Conservation (phyloP, 2,329 filamentous ascomycete species). For the Alternaria sp. region DNA sequence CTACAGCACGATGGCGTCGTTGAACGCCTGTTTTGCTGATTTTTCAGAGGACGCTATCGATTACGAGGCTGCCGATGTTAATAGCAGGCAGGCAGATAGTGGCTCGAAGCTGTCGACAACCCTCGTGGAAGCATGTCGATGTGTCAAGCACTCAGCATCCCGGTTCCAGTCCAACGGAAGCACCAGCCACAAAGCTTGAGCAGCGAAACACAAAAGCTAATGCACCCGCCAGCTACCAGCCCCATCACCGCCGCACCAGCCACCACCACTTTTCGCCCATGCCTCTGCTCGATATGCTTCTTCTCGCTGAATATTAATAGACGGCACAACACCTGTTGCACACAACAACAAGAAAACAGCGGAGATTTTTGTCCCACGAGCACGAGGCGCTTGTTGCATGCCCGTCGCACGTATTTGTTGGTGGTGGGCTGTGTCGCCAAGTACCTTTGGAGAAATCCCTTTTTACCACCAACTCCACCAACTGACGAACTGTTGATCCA, state of each 20-base stretch:
- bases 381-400: no score
- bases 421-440: not conserved
- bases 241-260: slow-evolving; percentile 5
- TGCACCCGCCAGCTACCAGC: slow-evolving; percentile 2
- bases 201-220: not conserved
- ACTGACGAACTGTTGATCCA: not conserved
- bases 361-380: not conserved
- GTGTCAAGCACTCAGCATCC: not conserved
- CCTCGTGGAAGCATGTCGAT: not conserved
- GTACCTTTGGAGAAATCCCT: not conserved
- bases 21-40: not conserved
- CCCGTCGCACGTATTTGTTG: not conserved
- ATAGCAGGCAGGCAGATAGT: no score
- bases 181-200: slow-evolving; percentile 4
- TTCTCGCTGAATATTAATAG: not conserved
- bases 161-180: not conserved
- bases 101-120: not conserved
- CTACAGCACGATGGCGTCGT: not conserved
- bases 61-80: not conserved
- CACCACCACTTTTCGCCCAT: not conserved
- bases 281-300: not conserved
- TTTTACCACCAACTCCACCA: not conserved
- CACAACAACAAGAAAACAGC: not conserved
- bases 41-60: not conserved
- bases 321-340: not conserved